phyloP scores from a whole-genome alignment of 148 eudicot genomes.

The Pouteria glomerata region DNA sequence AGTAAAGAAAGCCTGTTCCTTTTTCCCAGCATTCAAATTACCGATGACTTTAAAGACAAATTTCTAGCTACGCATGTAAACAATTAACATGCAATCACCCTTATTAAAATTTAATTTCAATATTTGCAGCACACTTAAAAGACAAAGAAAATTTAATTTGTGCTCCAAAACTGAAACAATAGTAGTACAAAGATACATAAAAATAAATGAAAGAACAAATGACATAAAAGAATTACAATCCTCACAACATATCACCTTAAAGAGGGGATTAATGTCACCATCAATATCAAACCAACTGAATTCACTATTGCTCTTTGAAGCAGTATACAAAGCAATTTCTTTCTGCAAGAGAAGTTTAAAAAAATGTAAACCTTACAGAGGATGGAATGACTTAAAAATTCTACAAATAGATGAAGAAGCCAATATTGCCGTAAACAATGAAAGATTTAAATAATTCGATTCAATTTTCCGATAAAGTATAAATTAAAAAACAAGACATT shows the following conservation, averaged over 20 bases:
- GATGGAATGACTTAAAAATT: not conserved
- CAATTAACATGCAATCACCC: not conserved
- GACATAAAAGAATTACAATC: not conserved
- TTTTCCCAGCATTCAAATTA: not conserved
- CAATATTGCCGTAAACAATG: not conserved
- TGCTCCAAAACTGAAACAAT: not conserved
- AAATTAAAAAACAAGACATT: not conserved
- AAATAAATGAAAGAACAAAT: slow-evolving; percentile 1
- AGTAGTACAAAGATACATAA: not conserved
- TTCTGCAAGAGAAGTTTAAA: slow-evolving; percentile 52
- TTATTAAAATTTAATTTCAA: not conserved
- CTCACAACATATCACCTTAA: slow-evolving; percentile 58
- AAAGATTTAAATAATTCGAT: not conserved
- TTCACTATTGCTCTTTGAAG: slow-evolving; percentile 78
- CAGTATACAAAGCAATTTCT: slow-evolving; percentile 92
- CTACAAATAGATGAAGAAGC: not conserved
- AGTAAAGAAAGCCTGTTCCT: too few relatives aligned
- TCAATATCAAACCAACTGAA: slow-evolving; percentile 94
- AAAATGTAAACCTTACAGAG: not conserved
- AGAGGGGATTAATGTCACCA: slow-evolving; percentile 87
- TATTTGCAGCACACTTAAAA: not conserved
- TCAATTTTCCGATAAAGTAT: not conserved
- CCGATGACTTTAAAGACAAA: not conserved
- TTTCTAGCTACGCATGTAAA: not conserved
- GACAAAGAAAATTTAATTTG: not conserved